These are phyloP conservation scores for Scorias spongiosa DNA, from an alignment of 2,329 filamentous ascomycete genomes.

Conservation along the genomic window DNA sequence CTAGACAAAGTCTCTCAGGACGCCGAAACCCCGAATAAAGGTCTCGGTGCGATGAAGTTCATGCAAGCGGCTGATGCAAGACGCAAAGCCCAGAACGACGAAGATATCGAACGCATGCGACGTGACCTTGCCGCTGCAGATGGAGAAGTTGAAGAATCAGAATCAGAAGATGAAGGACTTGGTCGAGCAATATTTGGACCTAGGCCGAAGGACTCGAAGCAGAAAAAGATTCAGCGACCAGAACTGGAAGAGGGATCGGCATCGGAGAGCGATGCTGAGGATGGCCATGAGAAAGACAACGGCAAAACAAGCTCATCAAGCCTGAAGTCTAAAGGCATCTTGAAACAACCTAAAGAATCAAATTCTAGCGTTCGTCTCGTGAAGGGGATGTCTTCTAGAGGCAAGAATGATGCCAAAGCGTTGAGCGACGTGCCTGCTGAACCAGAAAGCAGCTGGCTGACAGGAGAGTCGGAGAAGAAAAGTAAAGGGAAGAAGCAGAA, in stretches of 20 bases:
- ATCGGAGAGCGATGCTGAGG: constrained; percentile 30
- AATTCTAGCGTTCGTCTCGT: neutral
- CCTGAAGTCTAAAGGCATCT: neutral
- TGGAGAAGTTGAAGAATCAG: constrained; percentile 44
- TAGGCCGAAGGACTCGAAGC: constrained; percentile 19
- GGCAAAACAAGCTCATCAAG: neutral
- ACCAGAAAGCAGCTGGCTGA: constrained; percentile 3
- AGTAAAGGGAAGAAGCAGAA: neutral
- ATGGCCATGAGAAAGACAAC: neutral
- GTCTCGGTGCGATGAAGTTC: constrained; percentile 72
- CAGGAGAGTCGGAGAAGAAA: neutral
- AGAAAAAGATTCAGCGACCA: constrained; percentile 22
- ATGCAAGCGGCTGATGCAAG: constrained; percentile 80
- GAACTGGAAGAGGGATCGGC: constrained; percentile 47
- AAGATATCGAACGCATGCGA: constrained; percentile 41
- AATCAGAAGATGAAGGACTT: constrained; percentile 40
- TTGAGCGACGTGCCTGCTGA: constrained; percentile 7
- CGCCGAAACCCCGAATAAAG: constrained; percentile 26
- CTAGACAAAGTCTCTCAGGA: constrained; percentile 26
- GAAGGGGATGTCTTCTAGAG: neutral
- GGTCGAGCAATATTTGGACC: constrained; percentile 59
- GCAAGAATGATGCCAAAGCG: neutral
- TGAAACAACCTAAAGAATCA: neutral
- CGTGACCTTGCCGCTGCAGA: constrained; percentile 53
- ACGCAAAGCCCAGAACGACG: constrained; percentile 66